These are phyloP conservation scores for Ophiostoma ulmi DNA, from an alignment of 2,329 filamentous ascomycete genomes.

Conservation along the genomic window DNA sequence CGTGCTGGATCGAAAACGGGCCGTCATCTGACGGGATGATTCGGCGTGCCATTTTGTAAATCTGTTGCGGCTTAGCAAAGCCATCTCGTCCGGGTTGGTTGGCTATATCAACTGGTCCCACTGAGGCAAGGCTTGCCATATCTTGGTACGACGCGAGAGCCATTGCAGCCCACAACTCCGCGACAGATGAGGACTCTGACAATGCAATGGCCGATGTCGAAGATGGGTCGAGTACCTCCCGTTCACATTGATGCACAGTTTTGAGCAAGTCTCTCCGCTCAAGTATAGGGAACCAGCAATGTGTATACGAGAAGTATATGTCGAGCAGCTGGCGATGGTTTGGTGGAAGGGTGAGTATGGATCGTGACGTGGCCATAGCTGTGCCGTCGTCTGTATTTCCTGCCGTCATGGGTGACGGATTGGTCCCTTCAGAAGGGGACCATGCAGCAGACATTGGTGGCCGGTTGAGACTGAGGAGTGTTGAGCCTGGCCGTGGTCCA, in stretches of 20 bases:
- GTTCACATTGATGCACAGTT: conserved; percentile 41
- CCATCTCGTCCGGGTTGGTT: not conserved
- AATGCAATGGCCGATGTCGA: not conserved
- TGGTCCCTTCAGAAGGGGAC: conserved; percentile 35
- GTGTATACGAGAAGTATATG: conserved; percentile 69
- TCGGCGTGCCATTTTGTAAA: conserved; percentile 48
- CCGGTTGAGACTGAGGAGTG: not conserved
- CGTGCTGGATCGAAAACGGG: conserved; percentile 46
- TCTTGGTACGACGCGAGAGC: conserved; percentile 55
- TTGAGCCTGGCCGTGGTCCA: not conserved
- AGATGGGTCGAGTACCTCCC: not conserved
- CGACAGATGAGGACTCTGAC: not conserved
- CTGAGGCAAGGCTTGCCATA: conserved; percentile 24
- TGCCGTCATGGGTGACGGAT: conserved; percentile 1
- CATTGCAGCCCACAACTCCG: conserved; percentile 57
- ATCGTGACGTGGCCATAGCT: not conserved
- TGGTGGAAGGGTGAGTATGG: conserved; percentile 39
- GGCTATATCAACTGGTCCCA: conserved; percentile 18
- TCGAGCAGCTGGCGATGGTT: conserved; percentile 61
- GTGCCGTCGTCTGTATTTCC: conserved; percentile 4
- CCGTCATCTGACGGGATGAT: conserved; percentile 48
- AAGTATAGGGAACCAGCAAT: conserved; percentile 70
- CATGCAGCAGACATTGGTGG: conserved; percentile 31
- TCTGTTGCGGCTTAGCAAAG: conserved; percentile 32
- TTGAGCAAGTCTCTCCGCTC: conserved; percentile 59